Evolutionary conservation across 495 filamentous ascomycete species (phyloP).

Genomic region (Acidomyces sp.): DNA sequence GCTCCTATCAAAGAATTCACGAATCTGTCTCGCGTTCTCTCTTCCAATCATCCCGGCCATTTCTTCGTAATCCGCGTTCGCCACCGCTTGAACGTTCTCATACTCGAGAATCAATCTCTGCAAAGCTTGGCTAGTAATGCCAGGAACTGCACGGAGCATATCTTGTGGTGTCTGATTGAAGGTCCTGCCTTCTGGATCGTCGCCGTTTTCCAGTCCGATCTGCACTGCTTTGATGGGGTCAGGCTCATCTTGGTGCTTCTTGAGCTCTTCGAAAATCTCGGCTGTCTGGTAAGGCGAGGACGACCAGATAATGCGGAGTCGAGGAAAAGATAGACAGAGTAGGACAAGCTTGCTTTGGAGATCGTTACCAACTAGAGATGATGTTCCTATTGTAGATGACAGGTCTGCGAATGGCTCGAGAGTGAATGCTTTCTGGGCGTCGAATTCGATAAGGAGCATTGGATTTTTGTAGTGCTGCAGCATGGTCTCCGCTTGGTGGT

Average conservation of each 20-base stretch:
- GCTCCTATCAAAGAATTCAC: conserved; percentile 73
- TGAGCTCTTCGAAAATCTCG: conserved; percentile 88
- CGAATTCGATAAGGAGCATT: conserved; percentile 93
- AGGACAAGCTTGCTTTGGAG: conserved; percentile 87
- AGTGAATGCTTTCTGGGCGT: conserved; percentile 92
- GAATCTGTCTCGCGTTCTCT: conserved; percentile 66
- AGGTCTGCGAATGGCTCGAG: conserved; percentile 83
- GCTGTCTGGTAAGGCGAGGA: conserved; percentile 89
- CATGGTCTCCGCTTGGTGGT: conserved; percentile 89
- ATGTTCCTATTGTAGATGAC: conserved; percentile 46
- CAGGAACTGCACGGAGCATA: conserved; percentile 76
- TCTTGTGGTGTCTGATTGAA: conserved; percentile 65
- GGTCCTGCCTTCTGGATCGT: conserved; percentile 44
- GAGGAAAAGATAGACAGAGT: conserved; percentile 82
- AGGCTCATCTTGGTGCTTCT: conserved; percentile 76
- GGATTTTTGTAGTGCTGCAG: conserved; percentile 79
- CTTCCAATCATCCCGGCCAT: conserved; percentile 60
- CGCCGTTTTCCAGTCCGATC: conserved; percentile 56
- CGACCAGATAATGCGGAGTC: conserved; percentile 84
- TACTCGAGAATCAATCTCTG: conserved; percentile 56
- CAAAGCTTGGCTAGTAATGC: conserved; percentile 67
- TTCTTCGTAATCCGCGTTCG: conserved; percentile 70
- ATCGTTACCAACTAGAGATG: conserved; percentile 47
- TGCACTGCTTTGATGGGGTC: conserved; percentile 79
- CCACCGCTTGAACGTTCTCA: conserved; percentile 66